A percentile compares a stretch with the other conserved stretches of the same genome.
Evolutionary conservation across 2,329 filamentous ascomycete genomes (phyloP).

Genomic region (Orbilia ellipsospora): DNA sequence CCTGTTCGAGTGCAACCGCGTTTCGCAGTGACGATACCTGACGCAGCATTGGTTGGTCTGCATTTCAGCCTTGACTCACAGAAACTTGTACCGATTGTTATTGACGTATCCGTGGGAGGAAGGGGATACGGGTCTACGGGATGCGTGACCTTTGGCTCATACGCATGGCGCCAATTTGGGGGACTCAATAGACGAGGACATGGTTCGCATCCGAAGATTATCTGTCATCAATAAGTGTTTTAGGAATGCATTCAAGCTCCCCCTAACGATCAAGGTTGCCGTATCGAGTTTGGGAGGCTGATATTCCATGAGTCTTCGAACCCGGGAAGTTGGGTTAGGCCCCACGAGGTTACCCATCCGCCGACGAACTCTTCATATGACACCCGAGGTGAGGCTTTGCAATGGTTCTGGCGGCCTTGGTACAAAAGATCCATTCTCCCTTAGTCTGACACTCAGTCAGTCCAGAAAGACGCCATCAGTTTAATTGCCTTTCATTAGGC

Average conservation of each 20-base stretch:
- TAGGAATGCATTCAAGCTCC: slow-evolving; percentile 32
- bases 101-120: slow-evolving; percentile 43
- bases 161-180: slow-evolving; percentile 52
- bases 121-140: slow-evolving; percentile 38
- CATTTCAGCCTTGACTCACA: slow-evolving; percentile 54
- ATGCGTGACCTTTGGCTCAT: slow-evolving; percentile 54
- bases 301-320: slow-evolving; percentile 47
- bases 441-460: slow-evolving; percentile 46
- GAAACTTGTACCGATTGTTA: slow-evolving; percentile 31
- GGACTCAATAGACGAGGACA: slow-evolving; percentile 53
- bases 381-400: slow-evolving; percentile 50
- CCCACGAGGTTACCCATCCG: slow-evolving; percentile 39
- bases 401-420: slow-evolving; percentile 38
- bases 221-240: slow-evolving; percentile 54
- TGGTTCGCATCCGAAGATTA: slow-evolving; percentile 46
- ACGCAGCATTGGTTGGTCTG: slow-evolving; percentile 48
- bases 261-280: slow-evolving; percentile 38
- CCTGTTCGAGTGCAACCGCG: slow-evolving; percentile 32
- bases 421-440: slow-evolving; percentile 29
- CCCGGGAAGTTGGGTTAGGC: slow-evolving; percentile 41
- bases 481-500: slow-evolving; percentile 52
- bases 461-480: slow-evolving; percentile 51
- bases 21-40: slow-evolving; percentile 46
- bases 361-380: slow-evolving; percentile 38
- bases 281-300: slow-evolving; percentile 40